Conservation (phyloP, 2,329 filamentous ascomycete species). For the Penicillium fuscoglaucum region DNA sequence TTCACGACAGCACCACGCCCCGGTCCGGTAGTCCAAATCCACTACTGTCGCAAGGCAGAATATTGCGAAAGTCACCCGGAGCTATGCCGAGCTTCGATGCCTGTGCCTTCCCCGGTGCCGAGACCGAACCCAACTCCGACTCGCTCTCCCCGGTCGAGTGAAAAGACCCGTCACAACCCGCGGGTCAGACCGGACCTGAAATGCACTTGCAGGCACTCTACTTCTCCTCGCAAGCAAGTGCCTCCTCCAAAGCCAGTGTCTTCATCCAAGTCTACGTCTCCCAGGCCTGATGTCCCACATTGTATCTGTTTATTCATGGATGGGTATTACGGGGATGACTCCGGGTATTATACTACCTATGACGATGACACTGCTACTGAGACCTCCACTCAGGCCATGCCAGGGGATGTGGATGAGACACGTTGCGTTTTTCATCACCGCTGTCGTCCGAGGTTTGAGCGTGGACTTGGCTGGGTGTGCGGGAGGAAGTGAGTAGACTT, state of each 20-base stretch:
- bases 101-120: background rate
- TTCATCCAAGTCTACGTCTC: background rate
- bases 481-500: background rate
- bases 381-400: background rate
- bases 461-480: conserved; percentile 4
- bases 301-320: conserved; percentile 1
- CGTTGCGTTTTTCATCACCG: conserved; percentile 4
- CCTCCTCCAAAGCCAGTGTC: background rate
- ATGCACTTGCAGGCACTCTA: background rate
- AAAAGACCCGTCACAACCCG: background rate
- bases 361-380: conserved; percentile 1
- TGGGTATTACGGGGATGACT: conserved; percentile 1
- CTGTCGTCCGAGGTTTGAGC: conserved; percentile 6
- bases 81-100: background rate
- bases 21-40: background rate
- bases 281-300: background rate
- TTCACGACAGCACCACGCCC: background rate
- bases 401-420: conserved; percentile 1
- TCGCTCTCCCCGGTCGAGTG: background rate
- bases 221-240: background rate
- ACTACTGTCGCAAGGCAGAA: conserved; percentile 2
- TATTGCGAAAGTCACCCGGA: conserved; percentile 6
- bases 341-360: background rate
- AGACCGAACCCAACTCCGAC: background rate
- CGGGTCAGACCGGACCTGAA: background rate